Percentiles rank a stretch among this genome's conserved stretches.
These are phyloP conservation scores for Acacia pycnantha DNA, from an alignment of 331 rosid species.

Conservation along the genomic window DNA sequence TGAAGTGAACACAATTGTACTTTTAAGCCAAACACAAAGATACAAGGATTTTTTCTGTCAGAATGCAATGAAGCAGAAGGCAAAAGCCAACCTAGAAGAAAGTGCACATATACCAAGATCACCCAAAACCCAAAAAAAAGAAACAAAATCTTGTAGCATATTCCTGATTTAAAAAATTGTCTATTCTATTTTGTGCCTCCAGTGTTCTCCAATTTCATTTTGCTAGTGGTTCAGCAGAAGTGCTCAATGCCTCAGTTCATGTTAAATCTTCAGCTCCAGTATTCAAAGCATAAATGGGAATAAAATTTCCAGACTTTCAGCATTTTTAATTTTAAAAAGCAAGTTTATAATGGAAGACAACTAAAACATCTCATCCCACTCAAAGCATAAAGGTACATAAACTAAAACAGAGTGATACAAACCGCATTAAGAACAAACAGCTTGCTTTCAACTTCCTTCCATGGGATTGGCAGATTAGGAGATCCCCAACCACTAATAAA, in stretches of 20 bases:
- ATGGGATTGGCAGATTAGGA: slow-evolving; percentile 68
- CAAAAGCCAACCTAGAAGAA: slow-evolving; percentile 1
- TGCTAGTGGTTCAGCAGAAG: slow-evolving; percentile 5
- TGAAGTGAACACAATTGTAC: not conserved
- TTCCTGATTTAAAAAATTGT: not conserved
- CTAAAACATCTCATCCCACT: slow-evolving; percentile 30
- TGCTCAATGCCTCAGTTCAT: not conserved
- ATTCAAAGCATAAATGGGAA: not conserved
- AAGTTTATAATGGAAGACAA: slow-evolving; percentile 5
- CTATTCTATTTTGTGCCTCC: not conserved
- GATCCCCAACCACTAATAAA: slow-evolving; percentile 77
- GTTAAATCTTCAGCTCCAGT: slow-evolving; percentile 22
- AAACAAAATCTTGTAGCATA: not conserved
- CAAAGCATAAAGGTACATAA: not conserved
- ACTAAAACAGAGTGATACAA: slow-evolving; percentile 42
- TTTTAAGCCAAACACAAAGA: slow-evolving; percentile 14
- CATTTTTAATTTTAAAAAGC: not conserved
- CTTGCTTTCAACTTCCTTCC: slow-evolving; percentile 97
- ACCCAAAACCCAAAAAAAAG: not conserved
- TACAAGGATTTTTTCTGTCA: slow-evolving; percentile 5
- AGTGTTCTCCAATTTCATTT: not conserved
- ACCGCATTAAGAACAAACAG: slow-evolving; percentile 91
- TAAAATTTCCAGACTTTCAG: not conserved
- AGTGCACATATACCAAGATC: not conserved
- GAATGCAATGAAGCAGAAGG: not conserved